Evolutionary conservation across 2,329 filamentous ascomycete genomes (phyloP).

Genomic region (Hirsutella rhossiliensis): DNA sequence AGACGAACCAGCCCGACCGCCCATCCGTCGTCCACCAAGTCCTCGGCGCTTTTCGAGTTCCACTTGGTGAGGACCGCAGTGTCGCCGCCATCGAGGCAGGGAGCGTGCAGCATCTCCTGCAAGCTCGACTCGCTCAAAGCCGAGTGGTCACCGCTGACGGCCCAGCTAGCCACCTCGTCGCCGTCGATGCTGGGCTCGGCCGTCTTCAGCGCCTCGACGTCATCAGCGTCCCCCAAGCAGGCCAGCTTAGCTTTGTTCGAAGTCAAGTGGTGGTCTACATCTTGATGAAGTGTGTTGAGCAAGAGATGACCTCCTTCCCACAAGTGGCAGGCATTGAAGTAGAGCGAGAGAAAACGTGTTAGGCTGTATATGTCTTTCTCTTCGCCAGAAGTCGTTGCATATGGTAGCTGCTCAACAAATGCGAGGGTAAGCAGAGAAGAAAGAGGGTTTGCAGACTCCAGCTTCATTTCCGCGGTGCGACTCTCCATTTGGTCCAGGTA

Average conservation of each 20-base stretch:
- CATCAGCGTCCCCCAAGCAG: slow-evolving; percentile 8
- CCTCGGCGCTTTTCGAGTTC: slow-evolving; percentile 65
- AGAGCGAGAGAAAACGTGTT: slow-evolving; percentile 44
- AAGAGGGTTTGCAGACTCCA: slow-evolving; percentile 10
- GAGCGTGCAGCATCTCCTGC: slow-evolving; percentile 36
- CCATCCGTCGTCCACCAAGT: slow-evolving; percentile 68
- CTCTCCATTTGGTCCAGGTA: slow-evolving; percentile 63
- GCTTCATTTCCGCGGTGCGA: slow-evolving; percentile 13
- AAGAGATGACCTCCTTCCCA: slow-evolving; percentile 29
- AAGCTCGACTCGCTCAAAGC: slow-evolving; percentile 31
- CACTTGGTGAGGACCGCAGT: slow-evolving; percentile 47
- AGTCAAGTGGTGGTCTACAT: slow-evolving; percentile 19
- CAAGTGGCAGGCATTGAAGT: slow-evolving; percentile 41
- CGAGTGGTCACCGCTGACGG: slow-evolving; percentile 3
- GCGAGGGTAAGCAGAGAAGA: slow-evolving; percentile 55
- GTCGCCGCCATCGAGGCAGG: slow-evolving; percentile 35
- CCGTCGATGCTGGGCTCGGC: slow-evolving; percentile 4
- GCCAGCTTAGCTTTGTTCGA: slow-evolving; percentile 10
- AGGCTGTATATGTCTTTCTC: slow-evolving; percentile 32
- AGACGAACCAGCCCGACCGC: slow-evolving; percentile 59
- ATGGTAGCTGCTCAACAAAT: slow-evolving; percentile 68
- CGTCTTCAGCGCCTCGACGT: slow-evolving; percentile 7
- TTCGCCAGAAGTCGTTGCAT: slow-evolving; percentile 41
- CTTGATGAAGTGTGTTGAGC: slow-evolving; percentile 16
- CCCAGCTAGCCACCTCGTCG: slow-evolving; percentile 1